These are phyloP conservation scores for Ceratobasidium papillatum DNA, from an alignment of 1,284 basidiomycete species.

Conservation along the genomic window DNA sequence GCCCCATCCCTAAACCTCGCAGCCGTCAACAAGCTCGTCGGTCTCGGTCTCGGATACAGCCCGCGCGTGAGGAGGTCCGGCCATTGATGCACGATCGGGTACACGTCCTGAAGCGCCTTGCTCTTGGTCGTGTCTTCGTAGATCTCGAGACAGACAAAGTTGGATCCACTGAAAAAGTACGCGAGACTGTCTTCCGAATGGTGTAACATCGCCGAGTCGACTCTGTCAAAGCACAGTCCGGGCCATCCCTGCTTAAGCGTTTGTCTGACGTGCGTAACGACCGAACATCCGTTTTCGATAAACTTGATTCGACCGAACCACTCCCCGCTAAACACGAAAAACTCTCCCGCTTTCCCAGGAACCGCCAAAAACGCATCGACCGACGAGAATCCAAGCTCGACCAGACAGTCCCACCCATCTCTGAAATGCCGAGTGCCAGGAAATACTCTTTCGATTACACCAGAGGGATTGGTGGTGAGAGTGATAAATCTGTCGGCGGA, in stretches of 20 bases:
- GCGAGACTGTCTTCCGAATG: neutral
- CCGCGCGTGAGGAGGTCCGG: constrained; percentile 12
- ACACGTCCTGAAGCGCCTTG: constrained; percentile 12
- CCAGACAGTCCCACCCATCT: constrained; percentile 13
- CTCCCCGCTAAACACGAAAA: constrained; percentile 4
- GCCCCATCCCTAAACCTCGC: constrained; percentile 12
- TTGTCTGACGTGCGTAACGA: neutral
- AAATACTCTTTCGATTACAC: constrained; percentile 7
- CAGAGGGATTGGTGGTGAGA: constrained; percentile 7
- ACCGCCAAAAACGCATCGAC: constrained; percentile 9
- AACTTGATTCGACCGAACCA: constrained; percentile 14
- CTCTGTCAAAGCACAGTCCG: neutral
- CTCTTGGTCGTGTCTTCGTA: constrained; percentile 10
- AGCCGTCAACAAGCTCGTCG: constrained; percentile 12
- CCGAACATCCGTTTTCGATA: constrained; percentile 1
- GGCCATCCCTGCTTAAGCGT: constrained; percentile 11
- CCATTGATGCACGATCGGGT: constrained; percentile 1
- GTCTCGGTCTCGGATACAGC: neutral
- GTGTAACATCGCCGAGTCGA: constrained; percentile 1
- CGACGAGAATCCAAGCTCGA: constrained; percentile 8
- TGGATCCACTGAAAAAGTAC: constrained; percentile 3
- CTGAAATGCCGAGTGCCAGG: constrained; percentile 4
- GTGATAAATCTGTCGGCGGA: constrained; percentile 8
- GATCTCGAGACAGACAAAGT: constrained; percentile 13
- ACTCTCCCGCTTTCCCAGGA: neutral